phyloP scores from a whole-genome alignment of 164 flowering plant species.

The Brasenia schreberi region DNA sequence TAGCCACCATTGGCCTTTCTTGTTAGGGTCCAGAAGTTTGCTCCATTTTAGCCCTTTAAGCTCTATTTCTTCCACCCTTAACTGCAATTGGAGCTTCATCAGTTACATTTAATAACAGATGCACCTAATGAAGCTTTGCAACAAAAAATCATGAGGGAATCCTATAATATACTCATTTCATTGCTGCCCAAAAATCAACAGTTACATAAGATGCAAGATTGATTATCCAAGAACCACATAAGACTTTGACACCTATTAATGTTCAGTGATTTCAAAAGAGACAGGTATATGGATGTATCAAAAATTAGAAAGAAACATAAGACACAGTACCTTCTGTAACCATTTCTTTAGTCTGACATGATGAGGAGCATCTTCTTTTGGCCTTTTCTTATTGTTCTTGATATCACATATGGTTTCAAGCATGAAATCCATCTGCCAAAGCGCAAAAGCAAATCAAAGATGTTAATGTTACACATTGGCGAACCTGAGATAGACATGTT shows the following conservation, averaged over 20 bases:
- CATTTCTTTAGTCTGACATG: conserved; percentile 81
- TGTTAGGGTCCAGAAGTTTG: conserved; percentile 79
- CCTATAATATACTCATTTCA: not conserved
- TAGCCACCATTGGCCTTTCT: conserved; percentile 97
- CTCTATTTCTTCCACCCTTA: conserved; percentile 51
- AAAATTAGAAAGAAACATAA: not conserved
- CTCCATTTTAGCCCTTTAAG: conserved; percentile 81
- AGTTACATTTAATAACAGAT: not conserved
- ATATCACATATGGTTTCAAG: conserved; percentile 89
- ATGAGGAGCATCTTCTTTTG: conserved; percentile 59
- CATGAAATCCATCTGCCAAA: conserved; percentile 92
- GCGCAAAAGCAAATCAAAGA: not conserved
- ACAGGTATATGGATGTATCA: no score
- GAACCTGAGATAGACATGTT: not conserved
- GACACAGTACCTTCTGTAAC: conserved; percentile 67
- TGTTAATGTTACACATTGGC: no score
- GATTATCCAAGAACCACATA: no score
- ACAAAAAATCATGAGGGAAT: not conserved
- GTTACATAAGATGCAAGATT: no score
- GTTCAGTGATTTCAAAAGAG: no score
- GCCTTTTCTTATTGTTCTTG: conserved; percentile 76
- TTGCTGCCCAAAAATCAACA: no score
- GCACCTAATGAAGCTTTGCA: not conserved
- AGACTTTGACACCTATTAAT: no score
- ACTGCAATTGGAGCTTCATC: conserved; percentile 29